Evolutionary conservation across 1,284 basidiomycete species (phyloP).

Genomic region (Vanrija humicola): DNA sequence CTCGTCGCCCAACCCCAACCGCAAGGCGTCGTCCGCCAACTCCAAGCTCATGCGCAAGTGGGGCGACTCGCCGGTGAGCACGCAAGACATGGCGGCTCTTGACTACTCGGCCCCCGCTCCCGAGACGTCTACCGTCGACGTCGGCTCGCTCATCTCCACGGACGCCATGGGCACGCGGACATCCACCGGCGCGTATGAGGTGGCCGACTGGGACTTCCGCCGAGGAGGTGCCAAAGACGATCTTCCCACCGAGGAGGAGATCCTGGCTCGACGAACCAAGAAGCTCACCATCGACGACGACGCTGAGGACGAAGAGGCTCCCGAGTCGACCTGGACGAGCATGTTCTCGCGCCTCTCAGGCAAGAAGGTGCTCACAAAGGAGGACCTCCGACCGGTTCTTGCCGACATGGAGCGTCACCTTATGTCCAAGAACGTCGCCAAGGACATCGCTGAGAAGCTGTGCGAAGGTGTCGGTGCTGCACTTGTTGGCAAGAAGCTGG

Average conservation of each 20-base stretch:
- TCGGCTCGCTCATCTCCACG: conserved; percentile 46
- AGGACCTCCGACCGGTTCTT: conserved; percentile 82
- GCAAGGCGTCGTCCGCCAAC: conserved; percentile 50
- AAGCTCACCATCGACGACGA: conserved; percentile 52
- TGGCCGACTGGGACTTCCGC: conserved; percentile 83
- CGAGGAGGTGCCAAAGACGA: conserved; percentile 50
- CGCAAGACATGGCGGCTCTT: conserved; percentile 80
- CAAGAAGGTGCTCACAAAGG: conserved; percentile 71
- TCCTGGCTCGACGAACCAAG: conserved; percentile 30
- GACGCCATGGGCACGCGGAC: conserved; percentile 59
- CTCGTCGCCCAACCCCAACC: conserved; percentile 12
- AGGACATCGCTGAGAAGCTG: conserved; percentile 88
- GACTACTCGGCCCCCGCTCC: conserved; percentile 65
- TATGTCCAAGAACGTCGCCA: conserved; percentile 98
- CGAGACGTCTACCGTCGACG: conserved; percentile 43
- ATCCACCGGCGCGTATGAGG: conserved; percentile 84
- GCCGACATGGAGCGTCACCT: conserved; percentile 95
- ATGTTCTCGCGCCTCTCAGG: conserved; percentile 79
- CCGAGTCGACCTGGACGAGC: conserved; percentile 47
- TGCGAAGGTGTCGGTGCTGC: conserved; percentile 87
- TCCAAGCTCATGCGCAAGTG: conserved; percentile 84
- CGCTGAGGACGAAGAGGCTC: conserved; percentile 8
- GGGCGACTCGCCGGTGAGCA: conserved; percentile 73
- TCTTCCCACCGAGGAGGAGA: conserved; percentile 45
- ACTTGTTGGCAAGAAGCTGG: conserved; percentile 84